Evolutionary conservation across 2,329 filamentous ascomycete genomes (phyloP).

Genomic region (Podosphaera fusca): DNA sequence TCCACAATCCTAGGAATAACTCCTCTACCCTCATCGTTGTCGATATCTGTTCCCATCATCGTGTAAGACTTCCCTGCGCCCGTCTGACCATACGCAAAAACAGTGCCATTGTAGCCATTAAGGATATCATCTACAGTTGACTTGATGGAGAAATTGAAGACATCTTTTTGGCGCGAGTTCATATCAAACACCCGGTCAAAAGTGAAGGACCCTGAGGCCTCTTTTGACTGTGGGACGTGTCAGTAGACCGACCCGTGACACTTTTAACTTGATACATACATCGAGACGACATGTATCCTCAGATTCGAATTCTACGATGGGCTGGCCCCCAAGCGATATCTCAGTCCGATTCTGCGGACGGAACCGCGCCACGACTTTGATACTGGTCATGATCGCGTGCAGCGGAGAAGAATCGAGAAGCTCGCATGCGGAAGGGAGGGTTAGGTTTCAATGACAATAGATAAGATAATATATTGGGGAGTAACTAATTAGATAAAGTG

Average conservation of each 20-base stretch:
- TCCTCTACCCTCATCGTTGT: slow-evolving; percentile 68
- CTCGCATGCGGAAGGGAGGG: no score
- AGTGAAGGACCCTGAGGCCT: slow-evolving; percentile 69
- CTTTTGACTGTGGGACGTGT: slow-evolving; percentile 39
- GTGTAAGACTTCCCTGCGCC: slow-evolving; percentile 97
- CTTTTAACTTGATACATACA: slow-evolving; percentile 27
- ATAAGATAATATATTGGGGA: no score
- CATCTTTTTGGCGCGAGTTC: slow-evolving; percentile 69
- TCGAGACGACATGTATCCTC: slow-evolving; percentile 74
- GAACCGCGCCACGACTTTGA: slow-evolving; percentile 92
- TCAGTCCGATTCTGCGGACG: slow-evolving; percentile 92
- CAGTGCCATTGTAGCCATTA: slow-evolving; percentile 96
- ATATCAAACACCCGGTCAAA: slow-evolving; percentile 97
- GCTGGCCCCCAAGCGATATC: slow-evolving; percentile 69
- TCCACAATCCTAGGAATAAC: slow-evolving; percentile 94
- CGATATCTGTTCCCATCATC: slow-evolving; percentile 94
- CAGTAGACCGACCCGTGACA: slow-evolving; percentile 9
- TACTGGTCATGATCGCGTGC: slow-evolving; percentile 25
- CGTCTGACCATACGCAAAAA: slow-evolving; percentile 96
- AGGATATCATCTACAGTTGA: slow-evolving; percentile 93
- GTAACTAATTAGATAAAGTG: no score
- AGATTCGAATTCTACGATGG: slow-evolving; percentile 71
- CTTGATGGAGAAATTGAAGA: slow-evolving; percentile 95
- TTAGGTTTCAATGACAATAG: no score
- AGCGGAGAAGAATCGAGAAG: no score